Percentiles rank a stretch among this genome's conserved stretches.
Conservation (phyloP, 139 green algal species). For the Bryopsis sp. region DNA sequence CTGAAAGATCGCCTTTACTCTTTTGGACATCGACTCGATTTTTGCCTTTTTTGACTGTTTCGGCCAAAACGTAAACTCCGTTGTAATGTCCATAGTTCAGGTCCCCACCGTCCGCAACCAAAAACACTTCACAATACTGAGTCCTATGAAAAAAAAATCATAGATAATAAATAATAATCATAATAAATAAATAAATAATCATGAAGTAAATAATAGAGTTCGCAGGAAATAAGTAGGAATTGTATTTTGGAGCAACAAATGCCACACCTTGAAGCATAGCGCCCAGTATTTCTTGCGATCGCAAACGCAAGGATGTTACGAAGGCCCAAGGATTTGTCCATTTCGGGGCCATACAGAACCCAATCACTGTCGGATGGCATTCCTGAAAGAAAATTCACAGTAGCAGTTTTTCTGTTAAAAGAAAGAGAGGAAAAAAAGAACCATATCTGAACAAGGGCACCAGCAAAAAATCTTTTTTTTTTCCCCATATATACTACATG, state of each 20-base stretch:
- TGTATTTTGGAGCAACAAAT: no score
- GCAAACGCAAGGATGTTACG: constrained; percentile 36
- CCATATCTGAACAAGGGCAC: no score
- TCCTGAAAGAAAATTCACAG: constrained; percentile 10
- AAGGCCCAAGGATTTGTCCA: constrained; percentile 41
- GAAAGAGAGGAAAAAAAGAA: no score
- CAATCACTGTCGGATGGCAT: constrained; percentile 8
- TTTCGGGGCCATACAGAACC: constrained; percentile 26
- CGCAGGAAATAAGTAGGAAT: no score
- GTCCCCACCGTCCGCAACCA: constrained; percentile 12
- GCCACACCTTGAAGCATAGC: constrained; percentile 31
- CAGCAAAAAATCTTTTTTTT: no score
- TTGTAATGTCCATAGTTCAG: constrained; percentile 24
- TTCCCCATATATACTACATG: no score
- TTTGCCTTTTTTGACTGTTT: constrained; percentile 21
- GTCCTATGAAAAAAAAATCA: no score
- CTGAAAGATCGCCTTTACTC: neutral
- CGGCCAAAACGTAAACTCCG: constrained; percentile 21
- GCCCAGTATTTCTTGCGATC: constrained; percentile 10
- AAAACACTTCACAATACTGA: constrained; percentile 30
- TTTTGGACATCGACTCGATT: constrained; percentile 20
- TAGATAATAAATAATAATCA: no score
- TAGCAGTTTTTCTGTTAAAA: neutral
- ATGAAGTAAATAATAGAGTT: no score
- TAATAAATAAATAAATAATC: no score